These are phyloP conservation scores for Pyrenophora graminea DNA, from an alignment of 2,329 filamentous ascomycete genomes.

Conservation along the genomic window DNA sequence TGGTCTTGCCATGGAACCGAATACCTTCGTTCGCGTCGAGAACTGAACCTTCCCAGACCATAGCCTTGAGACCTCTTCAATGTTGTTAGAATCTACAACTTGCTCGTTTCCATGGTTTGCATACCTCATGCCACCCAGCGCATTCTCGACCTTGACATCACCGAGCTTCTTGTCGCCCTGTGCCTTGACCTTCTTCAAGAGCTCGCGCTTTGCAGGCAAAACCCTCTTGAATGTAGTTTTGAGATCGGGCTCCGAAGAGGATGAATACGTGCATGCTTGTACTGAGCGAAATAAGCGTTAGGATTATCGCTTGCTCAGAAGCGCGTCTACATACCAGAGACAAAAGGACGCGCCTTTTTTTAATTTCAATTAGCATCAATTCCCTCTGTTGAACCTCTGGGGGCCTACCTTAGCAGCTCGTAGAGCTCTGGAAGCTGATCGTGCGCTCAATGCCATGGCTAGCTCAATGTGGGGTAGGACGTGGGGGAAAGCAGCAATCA, in stretches of 20 bases:
- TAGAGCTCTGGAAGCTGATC: constrained; percentile 65
- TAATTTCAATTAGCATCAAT: background rate
- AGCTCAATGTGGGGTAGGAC: constrained; percentile 34
- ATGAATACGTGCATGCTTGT: constrained; percentile 66
- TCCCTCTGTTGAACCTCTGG: constrained; percentile 5
- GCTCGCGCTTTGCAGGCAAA: constrained; percentile 90
- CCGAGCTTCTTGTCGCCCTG: constrained; percentile 82
- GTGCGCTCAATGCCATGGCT: constrained; percentile 68
- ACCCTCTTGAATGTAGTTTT: constrained; percentile 82
- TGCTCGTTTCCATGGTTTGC: background rate
- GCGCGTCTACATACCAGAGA: constrained; percentile 43
- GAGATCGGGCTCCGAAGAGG: constrained; percentile 80
- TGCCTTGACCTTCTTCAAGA: constrained; percentile 90
- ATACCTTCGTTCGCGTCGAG: constrained; percentile 97
- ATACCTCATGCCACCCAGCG: constrained; percentile 89
- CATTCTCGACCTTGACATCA: constrained; percentile 91
- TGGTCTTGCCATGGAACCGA: constrained; percentile 95
- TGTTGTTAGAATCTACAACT: constrained; percentile 13
- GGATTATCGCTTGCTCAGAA: background rate
- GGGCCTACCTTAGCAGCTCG: constrained; percentile 65
- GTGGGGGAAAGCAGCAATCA: constrained; percentile 24
- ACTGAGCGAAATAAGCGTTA: constrained; percentile 33
- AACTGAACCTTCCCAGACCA: constrained; percentile 98
- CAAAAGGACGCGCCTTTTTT: constrained; percentile 33
- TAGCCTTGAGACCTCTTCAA: constrained; percentile 80